Percentiles rank a stretch among this genome's conserved stretches.
phyloP scores from a whole-genome alignment of 176 grass and related monocot genomes.

The Eleusine indica region DNA sequence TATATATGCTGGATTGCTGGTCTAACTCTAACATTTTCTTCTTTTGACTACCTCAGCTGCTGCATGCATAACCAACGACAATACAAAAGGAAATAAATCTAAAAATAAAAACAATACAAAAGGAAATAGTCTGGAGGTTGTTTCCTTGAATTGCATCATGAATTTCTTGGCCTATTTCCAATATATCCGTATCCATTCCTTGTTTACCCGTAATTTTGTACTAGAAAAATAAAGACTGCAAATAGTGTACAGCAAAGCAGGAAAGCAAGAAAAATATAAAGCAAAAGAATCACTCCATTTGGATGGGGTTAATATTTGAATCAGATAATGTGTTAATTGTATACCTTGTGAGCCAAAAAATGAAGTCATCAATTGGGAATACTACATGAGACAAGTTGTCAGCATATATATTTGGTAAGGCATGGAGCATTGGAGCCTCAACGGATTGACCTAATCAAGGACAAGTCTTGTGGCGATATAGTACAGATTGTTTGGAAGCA shows the following conservation, averaged over 20 bases:
- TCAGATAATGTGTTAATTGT: not conserved
- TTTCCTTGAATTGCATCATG: slow-evolving; percentile 3
- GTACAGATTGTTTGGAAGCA: not conserved
- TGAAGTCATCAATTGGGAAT: not conserved
- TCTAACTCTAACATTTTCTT: not conserved
- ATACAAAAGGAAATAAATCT: not conserved
- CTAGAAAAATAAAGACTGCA: not conserved
- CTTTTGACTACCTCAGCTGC: not conserved
- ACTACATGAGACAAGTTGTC: not conserved
- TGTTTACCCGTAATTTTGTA: not conserved
- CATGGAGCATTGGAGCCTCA: not conserved
- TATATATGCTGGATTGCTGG: not conserved
- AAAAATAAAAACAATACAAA: not conserved
- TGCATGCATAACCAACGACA: slow-evolving; percentile 7
- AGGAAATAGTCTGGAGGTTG: not conserved
- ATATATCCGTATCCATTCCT: not conserved
- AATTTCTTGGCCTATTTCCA: not conserved
- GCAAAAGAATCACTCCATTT: not conserved
- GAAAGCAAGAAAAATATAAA: not conserved
- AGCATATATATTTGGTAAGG: not conserved
- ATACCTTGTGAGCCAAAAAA: not conserved
- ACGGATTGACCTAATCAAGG: not conserved
- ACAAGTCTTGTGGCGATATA: not conserved
- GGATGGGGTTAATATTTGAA: slow-evolving; percentile 5
- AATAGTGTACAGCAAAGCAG: not conserved